Conservation (phyloP, 805 yeast species). For the Spathaspora arborariae region DNA sequence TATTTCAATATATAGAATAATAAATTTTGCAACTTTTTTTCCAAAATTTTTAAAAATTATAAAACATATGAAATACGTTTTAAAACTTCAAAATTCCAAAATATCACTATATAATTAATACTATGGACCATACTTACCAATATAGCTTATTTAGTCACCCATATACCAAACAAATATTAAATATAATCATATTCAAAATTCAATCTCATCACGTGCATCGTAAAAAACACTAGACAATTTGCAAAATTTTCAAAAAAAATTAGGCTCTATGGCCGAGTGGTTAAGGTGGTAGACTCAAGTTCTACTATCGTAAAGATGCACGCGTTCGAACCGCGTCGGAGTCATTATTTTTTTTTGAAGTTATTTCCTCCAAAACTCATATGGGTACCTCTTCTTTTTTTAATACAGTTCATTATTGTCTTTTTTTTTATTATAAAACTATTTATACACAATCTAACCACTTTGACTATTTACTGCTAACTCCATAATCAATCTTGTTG, state of each 20-base stretch:
- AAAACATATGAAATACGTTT: not conserved
- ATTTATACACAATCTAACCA: conserved; percentile 4
- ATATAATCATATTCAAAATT: no score
- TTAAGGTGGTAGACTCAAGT: conserved; percentile 7
- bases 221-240: not conserved
- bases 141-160: no score
- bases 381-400: not conserved
- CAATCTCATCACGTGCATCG: no score
- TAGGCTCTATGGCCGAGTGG: conserved; percentile 6
- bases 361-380: no score
- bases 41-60: not conserved
- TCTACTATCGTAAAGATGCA: conserved; percentile 7
- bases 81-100: not conserved
- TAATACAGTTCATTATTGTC: not conserved
- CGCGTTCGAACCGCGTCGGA: conserved; percentile 7
- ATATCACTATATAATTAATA: no score
- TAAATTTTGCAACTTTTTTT: not conserved
- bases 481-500: conserved; percentile 92
- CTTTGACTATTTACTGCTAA: conserved; percentile 89
- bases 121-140: not conserved
- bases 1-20: no score
- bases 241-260: not conserved
- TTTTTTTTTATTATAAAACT: not conserved
- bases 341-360: conserved; percentile 3
- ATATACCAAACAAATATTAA: no score